A percentile compares a stretch with the other conserved stretches of the same genome.
These are phyloP conservation scores for Aspergillus campestris DNA, from an alignment of 495 filamentous ascomycete species.

Conservation along the genomic window DNA sequence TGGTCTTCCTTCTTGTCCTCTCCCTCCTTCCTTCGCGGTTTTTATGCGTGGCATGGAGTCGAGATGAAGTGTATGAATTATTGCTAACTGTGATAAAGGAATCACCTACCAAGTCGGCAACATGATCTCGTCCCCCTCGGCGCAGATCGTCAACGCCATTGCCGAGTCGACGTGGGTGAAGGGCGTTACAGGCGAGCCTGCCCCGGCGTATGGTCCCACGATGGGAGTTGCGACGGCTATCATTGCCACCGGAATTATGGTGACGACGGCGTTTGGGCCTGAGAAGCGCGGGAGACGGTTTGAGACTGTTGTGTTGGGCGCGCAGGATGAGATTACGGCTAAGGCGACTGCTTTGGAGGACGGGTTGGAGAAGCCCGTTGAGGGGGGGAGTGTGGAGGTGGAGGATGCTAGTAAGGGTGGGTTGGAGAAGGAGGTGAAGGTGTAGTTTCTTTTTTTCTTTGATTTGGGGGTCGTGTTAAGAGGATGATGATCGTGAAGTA, in stretches of 20 bases:
- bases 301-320: slow-evolving; percentile 49
- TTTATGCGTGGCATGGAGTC: no score
- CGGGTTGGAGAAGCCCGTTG: slow-evolving; percentile 4
- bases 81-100: slow-evolving; percentile 5
- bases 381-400: neutral
- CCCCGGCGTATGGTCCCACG: slow-evolving; percentile 57
- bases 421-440: no score
- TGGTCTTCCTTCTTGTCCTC: neutral
- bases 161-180: slow-evolving; percentile 47
- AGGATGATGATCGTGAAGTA: no score
- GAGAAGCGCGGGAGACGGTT: slow-evolving; percentile 64
- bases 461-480: no score
- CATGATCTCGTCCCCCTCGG: slow-evolving; percentile 64
- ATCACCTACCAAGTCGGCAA: slow-evolving; percentile 66
- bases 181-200: slow-evolving; percentile 35
- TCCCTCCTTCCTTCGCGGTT: neutral
- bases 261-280: slow-evolving; percentile 44
- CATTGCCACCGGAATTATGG: slow-evolving; percentile 53
- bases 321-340: slow-evolving; percentile 27
- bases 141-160: slow-evolving; percentile 64
- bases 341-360: slow-evolving; percentile 17
- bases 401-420: no score
- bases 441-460: no score
- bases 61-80: neutral
- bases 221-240: slow-evolving; percentile 67